Base-by-base conservation (phyloP, 2,329 filamentous ascomycete genomes). In the Alternaria viburni region DNA sequence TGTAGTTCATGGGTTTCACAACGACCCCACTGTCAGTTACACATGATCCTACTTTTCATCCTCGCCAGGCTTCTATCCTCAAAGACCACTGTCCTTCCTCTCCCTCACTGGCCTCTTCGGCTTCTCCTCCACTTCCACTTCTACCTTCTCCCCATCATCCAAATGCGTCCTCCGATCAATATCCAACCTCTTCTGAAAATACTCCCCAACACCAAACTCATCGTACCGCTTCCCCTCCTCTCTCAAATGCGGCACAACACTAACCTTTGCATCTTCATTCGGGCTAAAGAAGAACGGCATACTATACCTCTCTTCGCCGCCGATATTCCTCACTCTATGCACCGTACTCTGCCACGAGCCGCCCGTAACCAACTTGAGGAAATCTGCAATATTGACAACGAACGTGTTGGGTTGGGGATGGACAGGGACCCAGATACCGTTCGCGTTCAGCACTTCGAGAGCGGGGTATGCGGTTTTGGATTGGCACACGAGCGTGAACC, bases 381-480 rank as follows among this genome's bases (percentile, higher is more conserved):
- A 81, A 56, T 82, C 78, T 0, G 79, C 80, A 44, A 82, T 77
- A 47, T 82, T 82, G 44, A 81, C 80, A 4, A 83, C 80, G 28
- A 82, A 80, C 0, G 77, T 77, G 54, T 77, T 68, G 4, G 73
- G 74, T 26, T 75, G 66, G 0, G 77, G 78, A 2, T 77, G 71
- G 8, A 80, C 81, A 10, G 78, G 77, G 7, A 83, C 71, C 81
- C 81, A 83, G 1, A 75, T 59, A 5, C 79, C 81, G 41, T 81
- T 80, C n/a, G 73, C 76, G 61, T 82, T 82, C 3, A 82, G 74
- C 0, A 83, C 81, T 57, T 83, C 79, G 19, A 83, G 74, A 2
- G 75, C 74, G 0, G 74, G 74, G 15, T 70, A 63, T 1, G 61
- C 36, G 2, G 74, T 77, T 3, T 41, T 59, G 3, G 69, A 74